Percentiles rank a stretch among this genome's conserved stretches.
Evolutionary conservation across 2,329 filamentous ascomycete genomes (phyloP).

Genomic region (Biscogniauxia sp.): DNA sequence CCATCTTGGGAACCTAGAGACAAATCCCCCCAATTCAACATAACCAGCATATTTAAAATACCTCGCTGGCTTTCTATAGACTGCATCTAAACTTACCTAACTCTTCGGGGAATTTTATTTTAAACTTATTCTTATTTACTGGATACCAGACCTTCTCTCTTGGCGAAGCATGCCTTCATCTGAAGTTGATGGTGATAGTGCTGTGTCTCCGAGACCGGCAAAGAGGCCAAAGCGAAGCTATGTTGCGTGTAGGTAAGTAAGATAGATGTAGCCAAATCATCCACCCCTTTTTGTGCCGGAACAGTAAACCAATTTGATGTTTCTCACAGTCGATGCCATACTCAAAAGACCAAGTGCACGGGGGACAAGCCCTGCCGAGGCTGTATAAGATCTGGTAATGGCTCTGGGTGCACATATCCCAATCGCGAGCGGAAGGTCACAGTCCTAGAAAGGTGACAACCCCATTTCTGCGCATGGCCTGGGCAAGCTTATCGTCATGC

Average conservation of each 20-base stretch:
- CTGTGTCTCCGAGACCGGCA: conserved; percentile 2
- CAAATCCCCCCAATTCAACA: too few species aligned
- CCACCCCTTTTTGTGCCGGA: not conserved
- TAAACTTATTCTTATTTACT: too few species aligned
- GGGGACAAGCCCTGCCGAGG: conserved; percentile 18
- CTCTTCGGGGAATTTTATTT: too few species aligned
- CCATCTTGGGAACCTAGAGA: too few species aligned
- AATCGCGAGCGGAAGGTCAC: conserved; percentile 18
- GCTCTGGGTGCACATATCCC: conserved; percentile 15
- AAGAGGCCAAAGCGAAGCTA: conserved; percentile 11
- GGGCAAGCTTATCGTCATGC: not conserved
- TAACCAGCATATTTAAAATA: too few species aligned
- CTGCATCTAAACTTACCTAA: too few species aligned
- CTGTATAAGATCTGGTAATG: conserved; percentile 16
- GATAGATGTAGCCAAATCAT: not conserved
- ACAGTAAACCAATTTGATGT: not conserved
- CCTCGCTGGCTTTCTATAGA: too few species aligned
- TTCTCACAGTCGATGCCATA: conserved; percentile 19
- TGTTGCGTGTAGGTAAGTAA: conserved; percentile 12
- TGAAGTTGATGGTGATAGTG: conserved; percentile 4
- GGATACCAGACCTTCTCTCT: not conserved
- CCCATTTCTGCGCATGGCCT: not conserved
- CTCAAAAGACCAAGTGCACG: conserved; percentile 21
- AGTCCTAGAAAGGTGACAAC: conserved; percentile 18
- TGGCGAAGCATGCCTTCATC: conserved; percentile 3